Evolutionary conservation across 1,284 basidiomycete species (phyloP).

Genomic region (Puccinia coronata): DNA sequence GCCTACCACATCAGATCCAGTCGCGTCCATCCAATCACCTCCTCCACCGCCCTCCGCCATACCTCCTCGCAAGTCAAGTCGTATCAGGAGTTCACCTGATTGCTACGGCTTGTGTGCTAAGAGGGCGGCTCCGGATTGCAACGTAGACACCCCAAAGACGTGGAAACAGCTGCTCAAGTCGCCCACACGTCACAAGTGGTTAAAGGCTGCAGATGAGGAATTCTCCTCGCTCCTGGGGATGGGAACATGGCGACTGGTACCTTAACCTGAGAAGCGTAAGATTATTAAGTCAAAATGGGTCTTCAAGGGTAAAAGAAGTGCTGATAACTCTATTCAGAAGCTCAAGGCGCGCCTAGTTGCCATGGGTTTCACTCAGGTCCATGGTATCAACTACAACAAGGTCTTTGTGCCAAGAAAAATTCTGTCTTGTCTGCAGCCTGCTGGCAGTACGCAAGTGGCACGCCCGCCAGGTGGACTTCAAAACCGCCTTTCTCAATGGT

Average conservation of each 20-base stretch:
- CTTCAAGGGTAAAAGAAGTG: background rate
- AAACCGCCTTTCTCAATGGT: conserved; percentile 14
- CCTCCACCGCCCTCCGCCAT: no score
- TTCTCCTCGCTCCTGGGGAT: background rate
- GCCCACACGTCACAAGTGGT: background rate
- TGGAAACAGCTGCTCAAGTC: background rate
- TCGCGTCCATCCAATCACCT: no score
- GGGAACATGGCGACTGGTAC: conserved; percentile 2
- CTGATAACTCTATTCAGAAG: conserved; percentile 1
- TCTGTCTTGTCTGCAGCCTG: background rate
- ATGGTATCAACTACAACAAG: background rate
- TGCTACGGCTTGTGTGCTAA: background rate
- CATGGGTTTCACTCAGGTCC: conserved; percentile 19
- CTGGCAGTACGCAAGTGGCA: background rate
- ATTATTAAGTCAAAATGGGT: background rate
- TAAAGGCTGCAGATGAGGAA: background rate
- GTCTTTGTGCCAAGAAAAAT: background rate
- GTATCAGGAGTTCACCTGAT: background rate
- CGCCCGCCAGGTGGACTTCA: conserved; percentile 2
- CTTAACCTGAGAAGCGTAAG: background rate
- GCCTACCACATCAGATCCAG: background rate
- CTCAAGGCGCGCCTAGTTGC: conserved; percentile 4
- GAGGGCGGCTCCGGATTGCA: background rate
- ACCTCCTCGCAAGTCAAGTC: no score
- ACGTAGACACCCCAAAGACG: conserved; percentile 24